These are phyloP conservation scores for Ettlia oleoabundans DNA, from an alignment of 139 green algal genomes.

Conservation along the genomic window DNA sequence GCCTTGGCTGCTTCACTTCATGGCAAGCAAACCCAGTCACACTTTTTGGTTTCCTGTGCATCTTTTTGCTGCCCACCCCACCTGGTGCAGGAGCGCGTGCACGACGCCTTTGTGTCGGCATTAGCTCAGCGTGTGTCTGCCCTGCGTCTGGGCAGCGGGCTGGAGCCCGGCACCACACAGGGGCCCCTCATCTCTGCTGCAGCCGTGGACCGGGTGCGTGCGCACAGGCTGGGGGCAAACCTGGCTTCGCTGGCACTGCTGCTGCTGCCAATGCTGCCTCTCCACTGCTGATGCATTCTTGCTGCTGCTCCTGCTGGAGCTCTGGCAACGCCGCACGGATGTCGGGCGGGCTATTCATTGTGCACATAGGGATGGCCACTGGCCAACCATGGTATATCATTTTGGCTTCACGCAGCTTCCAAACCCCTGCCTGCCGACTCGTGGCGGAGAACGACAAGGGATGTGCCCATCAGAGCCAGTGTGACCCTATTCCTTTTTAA, in stretches of 20 bases:
- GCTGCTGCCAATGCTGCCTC: not conserved
- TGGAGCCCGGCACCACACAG: constrained; percentile 67
- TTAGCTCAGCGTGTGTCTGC: constrained; percentile 58
- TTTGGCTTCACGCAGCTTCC: no score
- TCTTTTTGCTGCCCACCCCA: not conserved
- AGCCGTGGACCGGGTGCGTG: constrained; percentile 62
- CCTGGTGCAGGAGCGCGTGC: constrained; percentile 61
- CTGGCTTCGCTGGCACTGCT: not conserved
- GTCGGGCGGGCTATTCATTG: no score
- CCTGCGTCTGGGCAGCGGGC: constrained; percentile 80
- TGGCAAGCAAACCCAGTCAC: not conserved
- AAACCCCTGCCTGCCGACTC: no score
- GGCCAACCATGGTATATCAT: no score
- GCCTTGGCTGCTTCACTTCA: not conserved
- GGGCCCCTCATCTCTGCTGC: constrained; percentile 87
- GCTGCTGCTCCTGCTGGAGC: no score
- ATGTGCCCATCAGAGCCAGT: no score
- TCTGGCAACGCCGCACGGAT: no score
- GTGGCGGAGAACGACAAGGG: no score
- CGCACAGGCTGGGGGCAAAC: not conserved
- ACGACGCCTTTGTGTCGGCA: constrained; percentile 59
- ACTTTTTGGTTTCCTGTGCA: not conserved
- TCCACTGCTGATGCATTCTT: not conserved
- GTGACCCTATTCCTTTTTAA: no score
- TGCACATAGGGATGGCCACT: no score